Evolutionary conservation across 2,329 filamentous ascomycete species (phyloP), one percentile per base, ranked within the genome.

Genomic region (Raffaelea ambrosiae): DNA sequence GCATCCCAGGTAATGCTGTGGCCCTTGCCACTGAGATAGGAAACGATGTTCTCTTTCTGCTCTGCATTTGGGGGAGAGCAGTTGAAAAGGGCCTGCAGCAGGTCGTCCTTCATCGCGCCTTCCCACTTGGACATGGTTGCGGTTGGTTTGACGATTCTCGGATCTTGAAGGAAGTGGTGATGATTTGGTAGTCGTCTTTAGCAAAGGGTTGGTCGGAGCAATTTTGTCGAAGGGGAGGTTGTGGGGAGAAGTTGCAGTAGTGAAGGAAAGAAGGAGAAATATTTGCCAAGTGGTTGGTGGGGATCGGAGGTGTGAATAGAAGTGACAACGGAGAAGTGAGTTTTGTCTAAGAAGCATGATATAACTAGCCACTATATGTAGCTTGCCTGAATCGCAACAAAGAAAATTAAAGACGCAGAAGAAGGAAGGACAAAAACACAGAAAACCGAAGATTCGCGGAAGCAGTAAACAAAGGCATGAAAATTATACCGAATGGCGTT

Each of bases 401-500:
- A n/a, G n/a, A n/a, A n/a, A n/a, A n/a, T n/a, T n/a, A n/a, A n/a
- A n/a, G n/a, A n/a, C n/a, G n/a, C n/a, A n/a, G n/a, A n/a, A n/a
- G n/a, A 33, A 31, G 26, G n/a, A 47, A 51, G 44, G 50, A 38
- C 26, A 48, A 20, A 42, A 44, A 13, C 43, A n/a, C n/a, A n/a
- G n/a, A n/a, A n/a, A n/a, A n/a, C n/a, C n/a, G n/a, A n/a, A n/a
- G n/a, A n/a, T n/a, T n/a, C n/a, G n/a, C n/a, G n/a, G n/a, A n/a
- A n/a, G n/a, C n/a, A n/a, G n/a, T n/a, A n/a, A n/a, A n/a, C n/a
- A n/a, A n/a, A n/a, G n/a, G n/a, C 7, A 29, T 13, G 19, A n/a
- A 54, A 57, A 42, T 22, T 38, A 33, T 65, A 65, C 64, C 64
- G 58, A 5, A 67, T 63, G 19, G 53, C 62, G 39, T 66, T 66